Evolutionary conservation across 2,329 filamentous ascomycete species (phyloP), one percentile per base, ranked within the genome.

Genomic region (Pseudogymnoascus sp.): DNA sequence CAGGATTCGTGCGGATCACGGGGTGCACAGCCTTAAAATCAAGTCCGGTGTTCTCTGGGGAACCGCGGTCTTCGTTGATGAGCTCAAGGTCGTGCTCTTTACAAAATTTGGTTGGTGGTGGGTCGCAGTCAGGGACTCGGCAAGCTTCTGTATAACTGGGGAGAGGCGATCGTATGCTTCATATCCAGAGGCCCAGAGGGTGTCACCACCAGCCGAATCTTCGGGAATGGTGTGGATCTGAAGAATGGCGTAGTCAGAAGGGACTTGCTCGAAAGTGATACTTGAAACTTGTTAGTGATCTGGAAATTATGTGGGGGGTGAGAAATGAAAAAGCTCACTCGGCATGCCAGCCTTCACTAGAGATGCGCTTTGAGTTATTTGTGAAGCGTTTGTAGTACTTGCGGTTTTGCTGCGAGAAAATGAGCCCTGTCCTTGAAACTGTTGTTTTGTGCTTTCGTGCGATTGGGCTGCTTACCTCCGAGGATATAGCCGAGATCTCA

Each of bases 31-130:
- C 83, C 7, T 77, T 77, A 33, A 85, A 76, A 19, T 78, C 77
- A 2, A 74, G 73, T 40, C 84, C 84, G 19, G 82, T 75, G 67
- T 88, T 88, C 63, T 83, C 74, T 0, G 83, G 83, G 0, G 81
- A 81, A 1, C 85, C 85, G 6, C 82, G 76, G 62, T 77, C 67
- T 3, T 70, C 75, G 7, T 77, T 73, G 29, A 78, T 75, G 7
- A 82, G 70, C 3, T 77, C 76, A 67, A 79, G 19, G 17, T 46
- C 46, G 50, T 68, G 66, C 60, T 68, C 66, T 13, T 62, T 17
- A 65, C 64, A 59, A 68, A 68, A 59, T 65, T 64, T 1, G 67
- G 67, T 46, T 68, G 26, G 59, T 65, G 35, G 42, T 68, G 66
- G 2, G 66, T 67, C 29, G 67, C 67, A 1, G 66, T 68, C 9